Evolutionary conservation across 1,284 basidiomycete genomes (phyloP).

Genomic region (Ganoderma multipileum): DNA sequence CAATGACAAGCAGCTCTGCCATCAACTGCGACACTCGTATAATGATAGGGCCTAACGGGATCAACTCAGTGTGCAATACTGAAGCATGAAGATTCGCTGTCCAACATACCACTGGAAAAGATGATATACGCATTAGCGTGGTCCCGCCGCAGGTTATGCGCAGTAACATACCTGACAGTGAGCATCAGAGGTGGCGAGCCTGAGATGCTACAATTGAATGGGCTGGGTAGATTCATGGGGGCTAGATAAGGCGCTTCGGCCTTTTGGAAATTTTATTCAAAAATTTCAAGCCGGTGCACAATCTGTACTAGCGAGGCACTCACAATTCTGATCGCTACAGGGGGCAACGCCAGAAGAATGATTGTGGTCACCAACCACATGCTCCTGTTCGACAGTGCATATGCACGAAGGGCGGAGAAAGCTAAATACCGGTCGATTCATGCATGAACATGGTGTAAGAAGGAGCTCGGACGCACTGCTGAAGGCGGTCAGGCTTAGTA

Average conservation of each 20-base stretch:
- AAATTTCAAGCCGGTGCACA: not conserved
- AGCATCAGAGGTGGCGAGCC: not conserved
- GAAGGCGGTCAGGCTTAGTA: not conserved
- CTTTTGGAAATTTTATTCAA: no score
- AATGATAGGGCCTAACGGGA: not conserved
- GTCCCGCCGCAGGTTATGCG: not conserved
- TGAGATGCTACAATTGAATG: not conserved
- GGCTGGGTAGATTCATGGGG: not conserved
- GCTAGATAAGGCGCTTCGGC: no score
- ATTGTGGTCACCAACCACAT: not conserved
- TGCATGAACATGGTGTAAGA: no score
- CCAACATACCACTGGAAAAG: not conserved
- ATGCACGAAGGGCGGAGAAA: not conserved
- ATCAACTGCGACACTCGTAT: not conserved
- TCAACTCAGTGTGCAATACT: not conserved
- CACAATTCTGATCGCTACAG: not conserved
- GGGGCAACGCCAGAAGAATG: not conserved
- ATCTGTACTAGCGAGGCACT: not conserved
- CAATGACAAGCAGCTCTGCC: not conserved
- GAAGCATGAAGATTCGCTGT: not conserved
- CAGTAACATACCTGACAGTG: not conserved
- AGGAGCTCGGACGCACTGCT: not conserved
- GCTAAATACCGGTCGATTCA: not conserved
- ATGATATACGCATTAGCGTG: not conserved
- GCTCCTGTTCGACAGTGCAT: not conserved